These are phyloP conservation scores for Halophytophthora batemanensis DNA, from an alignment of 352 stramenopile genomes.

Conservation along the genomic window DNA sequence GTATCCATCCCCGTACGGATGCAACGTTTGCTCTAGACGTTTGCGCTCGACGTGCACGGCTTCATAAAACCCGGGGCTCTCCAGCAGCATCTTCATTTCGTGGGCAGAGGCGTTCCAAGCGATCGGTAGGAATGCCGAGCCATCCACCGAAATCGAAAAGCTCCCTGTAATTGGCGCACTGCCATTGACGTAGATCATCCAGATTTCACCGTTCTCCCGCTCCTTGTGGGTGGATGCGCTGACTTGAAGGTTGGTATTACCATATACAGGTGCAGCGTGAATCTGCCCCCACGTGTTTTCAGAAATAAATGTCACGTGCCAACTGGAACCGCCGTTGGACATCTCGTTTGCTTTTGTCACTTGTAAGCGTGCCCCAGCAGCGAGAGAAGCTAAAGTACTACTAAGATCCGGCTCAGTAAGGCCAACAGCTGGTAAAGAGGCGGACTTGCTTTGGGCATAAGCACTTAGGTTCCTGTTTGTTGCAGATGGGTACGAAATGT, in stretches of 20 bases:
- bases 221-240: slow-evolving; percentile 2
- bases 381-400: background rate
- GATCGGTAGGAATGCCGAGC: slow-evolving; percentile 13
- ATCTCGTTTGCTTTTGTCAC: background rate
- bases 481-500: slow-evolving; percentile 6
- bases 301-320: slow-evolving; percentile 6
- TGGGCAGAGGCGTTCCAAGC: slow-evolving; percentile 26
- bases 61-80: slow-evolving; percentile 28
- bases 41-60: slow-evolving; percentile 23
- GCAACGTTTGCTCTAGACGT: slow-evolving; percentile 23
- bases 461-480: background rate
- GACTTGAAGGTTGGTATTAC: background rate
- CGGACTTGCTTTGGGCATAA: background rate
- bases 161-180: slow-evolving; percentile 29
- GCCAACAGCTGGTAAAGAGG: background rate
- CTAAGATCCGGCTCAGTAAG: background rate
- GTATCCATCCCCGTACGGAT: slow-evolving; percentile 39
- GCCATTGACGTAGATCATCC: slow-evolving; percentile 38
- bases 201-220: slow-evolving; percentile 23
- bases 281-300: background rate
- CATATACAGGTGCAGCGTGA: background rate
- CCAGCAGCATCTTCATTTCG: slow-evolving; percentile 20
- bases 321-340: slow-evolving; percentile 1
- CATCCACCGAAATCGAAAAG: slow-evolving; percentile 26
- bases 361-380: background rate